Base-by-base conservation (phyloP, 106 monocot species). In the Platanthera guangdongensis region DNA sequence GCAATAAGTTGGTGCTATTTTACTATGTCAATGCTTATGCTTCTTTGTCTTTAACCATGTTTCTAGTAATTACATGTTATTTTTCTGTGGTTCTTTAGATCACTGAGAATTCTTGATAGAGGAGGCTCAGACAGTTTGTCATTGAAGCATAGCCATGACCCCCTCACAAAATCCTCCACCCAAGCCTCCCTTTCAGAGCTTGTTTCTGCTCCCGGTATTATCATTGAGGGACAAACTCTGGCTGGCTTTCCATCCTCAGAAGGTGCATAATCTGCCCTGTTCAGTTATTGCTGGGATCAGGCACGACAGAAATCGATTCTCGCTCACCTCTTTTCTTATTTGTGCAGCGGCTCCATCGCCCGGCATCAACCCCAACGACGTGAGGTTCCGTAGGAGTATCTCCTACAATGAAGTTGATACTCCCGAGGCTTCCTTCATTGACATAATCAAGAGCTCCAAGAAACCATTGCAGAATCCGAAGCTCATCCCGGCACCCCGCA, bases 351-450 rank as follows among this genome's bases (percentile, higher is more conserved):
- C 64, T 65, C 30, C 65, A 39, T 60, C 60, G 15, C 6, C 49
- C 0, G 19, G 16, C 51, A 15, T 9, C 60, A 18, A 6, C 46
- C 21, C 9, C 15, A 72, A 51, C 21, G 72, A 72, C 9, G 1
- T 15, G 50, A 72, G 83, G 15, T 81, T 80, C 19, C 75, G 82
- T 1, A 57, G 67, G 16, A 75, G 84, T 6, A 78, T 84, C 47
- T 88, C 90, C 10, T 48, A 15, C 50, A 77, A 82, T 12, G 75
- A 85, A n/a, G 67, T 65, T 13, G 96, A 93, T 75, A 73, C 71
- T 0, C 50, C 81, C 4, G 94, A 86, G 51, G 78, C 90, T 8
- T 86, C 94, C 8, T 99, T 92, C 79, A 90, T 90, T 16, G 92
- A 94, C 70, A 86, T 94, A 81, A 75, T 81, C 47, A 81, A 70